phyloP scores from a whole-genome alignment of 192 early-diverging fungal genomes.

The Obelidium mucronatum region DNA sequence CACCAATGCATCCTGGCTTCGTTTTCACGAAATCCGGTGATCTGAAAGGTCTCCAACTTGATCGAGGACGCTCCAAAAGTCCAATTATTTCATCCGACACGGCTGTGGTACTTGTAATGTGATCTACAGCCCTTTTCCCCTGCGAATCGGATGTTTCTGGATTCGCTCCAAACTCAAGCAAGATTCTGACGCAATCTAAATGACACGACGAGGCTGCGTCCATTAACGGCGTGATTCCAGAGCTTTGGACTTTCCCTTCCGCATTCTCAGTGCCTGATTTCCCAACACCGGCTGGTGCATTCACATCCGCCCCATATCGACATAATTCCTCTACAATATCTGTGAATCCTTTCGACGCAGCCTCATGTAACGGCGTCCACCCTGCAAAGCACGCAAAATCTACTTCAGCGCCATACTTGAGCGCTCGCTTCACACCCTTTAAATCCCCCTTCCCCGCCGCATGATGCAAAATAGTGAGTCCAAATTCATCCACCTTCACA shows the following conservation, averaged over 20 bases:
- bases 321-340: constrained; percentile 47
- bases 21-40: constrained; percentile 31
- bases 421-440: constrained; percentile 29
- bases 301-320: constrained; percentile 52
- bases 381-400: constrained; percentile 47
- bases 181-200: constrained; percentile 30
- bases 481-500: constrained; percentile 40
- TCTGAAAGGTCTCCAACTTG: constrained; percentile 21
- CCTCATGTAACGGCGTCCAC: constrained; percentile 62
- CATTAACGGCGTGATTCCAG: constrained; percentile 50
- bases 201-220: constrained; percentile 47
- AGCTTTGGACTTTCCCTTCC: not conserved
- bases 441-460: constrained; percentile 45
- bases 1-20: constrained; percentile 1
- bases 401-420: constrained; percentile 60
- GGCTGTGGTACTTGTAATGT: not conserved
- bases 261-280: not conserved
- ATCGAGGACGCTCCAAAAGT: constrained; percentile 16
- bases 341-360: constrained; percentile 42
- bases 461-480: constrained; percentile 53
- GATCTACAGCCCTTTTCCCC: constrained; percentile 37
- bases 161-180: constrained; percentile 59
- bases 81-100: constrained; percentile 12
- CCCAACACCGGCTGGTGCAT: not conserved
- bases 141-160: constrained; percentile 17